Base-by-base conservation (phyloP, 768 basidiomycete species). In the Pleurotus cornucopiae region DNA sequence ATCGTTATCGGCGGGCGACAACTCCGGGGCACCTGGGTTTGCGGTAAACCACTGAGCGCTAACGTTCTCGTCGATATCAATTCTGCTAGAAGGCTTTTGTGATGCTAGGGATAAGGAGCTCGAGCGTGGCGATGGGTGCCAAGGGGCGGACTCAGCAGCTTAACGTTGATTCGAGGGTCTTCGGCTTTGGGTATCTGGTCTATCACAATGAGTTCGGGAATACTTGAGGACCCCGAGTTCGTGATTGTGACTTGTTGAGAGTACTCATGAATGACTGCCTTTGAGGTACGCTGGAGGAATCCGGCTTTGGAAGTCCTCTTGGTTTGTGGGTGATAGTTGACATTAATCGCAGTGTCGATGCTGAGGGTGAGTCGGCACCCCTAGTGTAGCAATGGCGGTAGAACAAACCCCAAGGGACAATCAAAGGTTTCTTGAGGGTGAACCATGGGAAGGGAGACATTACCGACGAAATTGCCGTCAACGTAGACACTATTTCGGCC, bases 381-480 rank as follows among this genome's bases (percentile, higher is more conserved):
- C 49, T 4, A 73, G 74, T 46, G 1, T 21, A 16, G 16, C 12
- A 5, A 38, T 5, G 16, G 9, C 9, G 7, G 30, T 9, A 16
- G n/a, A 53, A 34, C 52, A 13, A 20, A 69, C 68, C 69, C 68
- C 2, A 71, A 63, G 2, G 69, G 59, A 54, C 69, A 71, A 49
- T 67, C 61, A 44, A 71, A 70, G 55, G 59, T 68, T 55, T 69
- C 69, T 39, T 64, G 60, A 5, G 67, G 69, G 47, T 61, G 67
- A 4, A 69, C 67, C 1, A 56, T 21, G 0, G 69, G 66, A 2
- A 71, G 46, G 5, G 54, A 20, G 0, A 66, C 61, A 7, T 63
- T 57, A 6, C 67, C 63, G 18, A 70, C 66, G 57, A 69, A 69
- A 49, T 63, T 66, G 2, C 67, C 64, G 25, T 69, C 65, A 21